Evolutionary conservation across 805 yeast genomes (phyloP), one percentile per base, ranked within the genome.

Genomic region (Candida sphagnicola): DNA sequence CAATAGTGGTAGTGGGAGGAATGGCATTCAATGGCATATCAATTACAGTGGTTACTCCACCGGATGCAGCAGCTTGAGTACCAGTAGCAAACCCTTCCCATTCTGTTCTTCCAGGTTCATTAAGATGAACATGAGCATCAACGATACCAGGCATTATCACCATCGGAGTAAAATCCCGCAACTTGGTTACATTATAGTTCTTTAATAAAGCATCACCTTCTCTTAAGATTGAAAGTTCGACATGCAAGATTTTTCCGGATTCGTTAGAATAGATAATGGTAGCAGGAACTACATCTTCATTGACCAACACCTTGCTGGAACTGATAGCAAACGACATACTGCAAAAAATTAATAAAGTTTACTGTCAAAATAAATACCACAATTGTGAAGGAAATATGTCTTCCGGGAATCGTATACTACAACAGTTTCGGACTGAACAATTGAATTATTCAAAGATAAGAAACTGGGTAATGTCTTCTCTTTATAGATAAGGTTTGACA

Each of bases 11-110:
- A 0, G 97, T 90, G 21, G 98, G 97, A 0, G 98, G 98, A 34
- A 90, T 81, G 3, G 96, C 96, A 61, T 90, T 90, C 55, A 90
- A 67, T 0, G 98, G 98, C 98, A 90, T 90, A 58, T 90, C 98
- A 14, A 90, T 75, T 14, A 90, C 95, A 0, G 96, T 89, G 17
- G 98, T 90, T 35, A 90, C 97, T 41, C 98, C 98, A 13, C 98
- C 98, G 10, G 90, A 74, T 0, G 95, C 95, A 0, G 97, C 97
- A 2, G 96, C 85, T 56, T 82, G 82, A 0, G 98, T 90, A 0
- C 98, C 98, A 0, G 95, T 84, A n/a, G 81, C 95, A 57, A 91
- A 90, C 1, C 98, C 98, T 61, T 90, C 98, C 98, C 98, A 90
- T 45, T 89, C 96, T 1, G 97, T 90, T 50, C 97, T 70, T n/a